These are phyloP conservation scores for Leptographium lundbergii DNA, from an alignment of 2,329 filamentous ascomycete genomes.

Conservation along the genomic window DNA sequence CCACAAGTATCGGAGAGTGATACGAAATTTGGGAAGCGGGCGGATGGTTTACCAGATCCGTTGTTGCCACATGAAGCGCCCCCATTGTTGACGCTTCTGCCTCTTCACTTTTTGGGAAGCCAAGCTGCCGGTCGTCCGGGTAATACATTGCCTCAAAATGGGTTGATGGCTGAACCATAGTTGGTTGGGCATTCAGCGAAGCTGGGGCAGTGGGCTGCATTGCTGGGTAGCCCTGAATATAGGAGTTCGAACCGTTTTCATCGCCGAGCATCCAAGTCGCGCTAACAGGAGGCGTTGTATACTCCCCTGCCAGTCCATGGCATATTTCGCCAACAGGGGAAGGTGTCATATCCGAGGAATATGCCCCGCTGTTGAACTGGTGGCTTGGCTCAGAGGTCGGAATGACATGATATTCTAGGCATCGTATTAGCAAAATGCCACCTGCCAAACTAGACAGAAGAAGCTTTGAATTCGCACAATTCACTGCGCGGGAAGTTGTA, in stretches of 20 bases:
- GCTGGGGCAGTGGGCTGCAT: conserved; percentile 20
- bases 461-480: no score
- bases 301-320: conserved; percentile 12
- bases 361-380: background rate
- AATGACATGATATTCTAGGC: background rate
- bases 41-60: background rate
- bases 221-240: conserved; percentile 23
- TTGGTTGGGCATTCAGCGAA: conserved; percentile 1
- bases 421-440: background rate
- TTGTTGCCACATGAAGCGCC: background rate
- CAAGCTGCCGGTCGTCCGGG: conserved; percentile 9
- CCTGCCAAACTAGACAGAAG: no score
- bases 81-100: background rate
- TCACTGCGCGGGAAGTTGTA: no score
- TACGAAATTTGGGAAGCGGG: background rate
- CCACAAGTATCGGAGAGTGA: no score
- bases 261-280: conserved; percentile 18
- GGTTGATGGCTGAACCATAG: conserved; percentile 15
- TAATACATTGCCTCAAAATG: conserved; percentile 29
- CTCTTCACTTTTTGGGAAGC: background rate
- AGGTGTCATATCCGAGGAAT: background rate
- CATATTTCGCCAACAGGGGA: background rate
- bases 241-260: conserved; percentile 16
- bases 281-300: conserved; percentile 15
- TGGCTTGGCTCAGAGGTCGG: background rate